Base-by-base conservation (phyloP, 192 early-diverging fungal genomes). In the Coemansia sp. region DNA sequence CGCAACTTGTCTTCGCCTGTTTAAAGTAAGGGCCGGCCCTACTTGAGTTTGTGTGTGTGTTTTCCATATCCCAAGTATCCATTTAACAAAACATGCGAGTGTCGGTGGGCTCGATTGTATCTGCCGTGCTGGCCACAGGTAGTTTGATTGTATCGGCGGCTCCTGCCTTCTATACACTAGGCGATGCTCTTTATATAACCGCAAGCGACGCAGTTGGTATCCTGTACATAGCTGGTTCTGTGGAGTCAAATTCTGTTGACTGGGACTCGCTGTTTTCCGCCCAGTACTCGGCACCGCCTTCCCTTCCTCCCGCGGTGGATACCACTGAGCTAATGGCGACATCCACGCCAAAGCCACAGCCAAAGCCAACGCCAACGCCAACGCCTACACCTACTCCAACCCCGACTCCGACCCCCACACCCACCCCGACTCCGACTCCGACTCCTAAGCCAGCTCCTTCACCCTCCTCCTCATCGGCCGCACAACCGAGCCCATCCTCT, bases 261-360 rank as follows among this genome's bases (percentile, higher is more conserved):
- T 76, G 74, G 74, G 14, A 55, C 36, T 60, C 64, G 8, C 63
- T 74, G 14, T 71, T 75, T 44, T 51, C 72, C 14, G 63, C 60
- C 24, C 56, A 49, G 44, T 38, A 62, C 44, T 46, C 14, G 44
- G 16, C 44, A 46, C 18, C 44, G 18, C 15, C 63, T 23, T 21
- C 69, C 4, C 34, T 45, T 20, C 18, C 63, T 36, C 38, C 64
- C 23, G 20, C 26, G 10, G 5, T 30, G 0, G 8, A 39, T 11
- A 21, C 35, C 23, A 36, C 63, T 30, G 30, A 30, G 30, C 1
- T 30, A 45, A 10, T 48, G 18, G 21, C 36, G 11, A 15, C 56
- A 39, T 44, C 55, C 14, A 15, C 30, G 30, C 46, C 2, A 20
- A 39, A 33, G 21, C 44, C 21, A 35, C 60, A 52, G 21, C 49